A percentile compares a stretch with the other conserved stretches of the same genome.
These are phyloP conservation scores for Trichosphaerium sp. DNA, from an alignment of 78 protist genomes.

Conservation along the genomic window DNA sequence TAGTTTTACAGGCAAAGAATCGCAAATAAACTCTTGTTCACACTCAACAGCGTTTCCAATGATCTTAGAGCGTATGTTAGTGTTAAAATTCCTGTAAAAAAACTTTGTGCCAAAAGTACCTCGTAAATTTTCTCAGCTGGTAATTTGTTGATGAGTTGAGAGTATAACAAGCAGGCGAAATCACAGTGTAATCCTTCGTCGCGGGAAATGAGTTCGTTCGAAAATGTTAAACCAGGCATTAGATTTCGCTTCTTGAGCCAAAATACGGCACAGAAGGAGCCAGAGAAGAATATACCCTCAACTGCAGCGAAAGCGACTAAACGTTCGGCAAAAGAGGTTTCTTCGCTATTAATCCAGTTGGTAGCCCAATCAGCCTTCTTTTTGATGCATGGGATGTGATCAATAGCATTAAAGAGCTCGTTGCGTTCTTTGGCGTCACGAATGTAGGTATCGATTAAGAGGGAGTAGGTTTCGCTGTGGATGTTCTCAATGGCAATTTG, in stretches of 20 bases:
- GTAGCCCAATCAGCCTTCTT: constrained; percentile 96
- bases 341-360: constrained; percentile 69
- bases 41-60: constrained; percentile 82
- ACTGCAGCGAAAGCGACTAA: constrained; percentile 95
- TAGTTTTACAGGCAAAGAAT: constrained; percentile 88
- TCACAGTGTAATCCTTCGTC: constrained; percentile 96
- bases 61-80: no score
- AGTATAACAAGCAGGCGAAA: constrained; percentile 91
- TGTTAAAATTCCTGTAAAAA: no score
- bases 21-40: constrained; percentile 84
- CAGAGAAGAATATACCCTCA: constrained; percentile 98
- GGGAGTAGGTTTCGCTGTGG: constrained; percentile 88
- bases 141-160: constrained; percentile 31
- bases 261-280: constrained; percentile 92
- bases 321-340: constrained; percentile 83
- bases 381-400: constrained; percentile 77
- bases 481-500: constrained; percentile 95
- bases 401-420: constrained; percentile 83
- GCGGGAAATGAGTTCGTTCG: constrained; percentile 92
- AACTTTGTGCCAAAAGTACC: no score
- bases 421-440: constrained; percentile 48
- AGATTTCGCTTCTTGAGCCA: constrained; percentile 96
- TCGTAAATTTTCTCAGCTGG: neutral
- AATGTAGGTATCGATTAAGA: constrained; percentile 92
- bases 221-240: constrained; percentile 93